Conservation (phyloP, 768 basidiomycete species). For the Leccinum sublutescens region DNA sequence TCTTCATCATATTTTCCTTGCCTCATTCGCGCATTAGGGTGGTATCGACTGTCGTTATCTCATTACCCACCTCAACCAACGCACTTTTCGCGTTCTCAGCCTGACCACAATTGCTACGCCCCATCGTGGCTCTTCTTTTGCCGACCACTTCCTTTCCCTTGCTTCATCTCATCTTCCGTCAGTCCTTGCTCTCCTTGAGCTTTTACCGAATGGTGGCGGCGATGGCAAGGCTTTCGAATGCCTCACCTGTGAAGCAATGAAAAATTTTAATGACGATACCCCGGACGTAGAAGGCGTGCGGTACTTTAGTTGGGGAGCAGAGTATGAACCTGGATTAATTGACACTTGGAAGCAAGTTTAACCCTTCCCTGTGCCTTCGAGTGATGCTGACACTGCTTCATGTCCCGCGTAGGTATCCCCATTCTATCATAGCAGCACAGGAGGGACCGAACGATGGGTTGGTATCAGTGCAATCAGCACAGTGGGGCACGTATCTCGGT, state of each 20-base stretch:
- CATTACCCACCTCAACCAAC: constrained; percentile 75
- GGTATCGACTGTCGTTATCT: constrained; percentile 92
- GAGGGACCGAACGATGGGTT: constrained; percentile 96
- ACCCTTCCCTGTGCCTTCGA: background rate
- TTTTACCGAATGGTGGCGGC: constrained; percentile 89
- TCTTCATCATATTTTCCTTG: background rate
- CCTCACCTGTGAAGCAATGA: constrained; percentile 84
- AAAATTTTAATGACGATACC: constrained; percentile 81
- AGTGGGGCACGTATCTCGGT: constrained; percentile 97
- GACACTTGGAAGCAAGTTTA: constrained; percentile 75
- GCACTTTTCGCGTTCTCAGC: constrained; percentile 77
- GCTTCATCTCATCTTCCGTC: constrained; percentile 65
- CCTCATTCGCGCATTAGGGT: constrained; percentile 51
- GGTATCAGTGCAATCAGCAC: constrained; percentile 81
- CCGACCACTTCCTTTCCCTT: constrained; percentile 84
- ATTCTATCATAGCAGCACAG: constrained; percentile 76
- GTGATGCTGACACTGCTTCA: background rate
- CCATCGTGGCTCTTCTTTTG: constrained; percentile 91
- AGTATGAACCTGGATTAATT: constrained; percentile 83
- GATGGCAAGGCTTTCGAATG: constrained; percentile 93
- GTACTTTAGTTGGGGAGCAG: constrained; percentile 96
- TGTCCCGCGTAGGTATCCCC: constrained; percentile 49
- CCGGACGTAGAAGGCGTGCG: constrained; percentile 75
- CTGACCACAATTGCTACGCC: constrained; percentile 95
- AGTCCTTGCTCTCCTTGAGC: constrained; percentile 70